Evolutionary conservation across 169 alveolate genomes (phyloP).

Genomic region (Babesia bovis): DNA sequence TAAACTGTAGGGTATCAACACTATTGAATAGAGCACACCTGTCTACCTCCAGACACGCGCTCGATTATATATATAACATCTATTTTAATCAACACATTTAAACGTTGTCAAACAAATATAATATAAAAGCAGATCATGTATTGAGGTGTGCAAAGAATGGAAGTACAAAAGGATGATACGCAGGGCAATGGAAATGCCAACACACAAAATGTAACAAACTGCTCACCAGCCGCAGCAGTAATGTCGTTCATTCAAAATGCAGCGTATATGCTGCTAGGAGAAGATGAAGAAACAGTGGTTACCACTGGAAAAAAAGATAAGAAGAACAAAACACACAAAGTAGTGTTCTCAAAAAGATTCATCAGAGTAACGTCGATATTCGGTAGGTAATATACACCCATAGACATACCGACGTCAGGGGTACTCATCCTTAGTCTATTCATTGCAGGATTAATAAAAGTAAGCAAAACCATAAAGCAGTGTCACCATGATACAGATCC

Average conservation of each 20-base stretch:
- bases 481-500: background rate
- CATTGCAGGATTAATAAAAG: conserved; percentile 14
- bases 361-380: background rate
- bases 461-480: background rate
- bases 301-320: conserved; percentile 2
- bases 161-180: background rate
- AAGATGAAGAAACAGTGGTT: background rate
- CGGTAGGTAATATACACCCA: conserved; percentile 1
- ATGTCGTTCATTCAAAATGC: background rate
- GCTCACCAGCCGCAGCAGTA: background rate
- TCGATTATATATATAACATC: too few species aligned
- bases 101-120: too few species aligned
- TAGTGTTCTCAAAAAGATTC: conserved; percentile 7
- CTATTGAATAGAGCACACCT: background rate
- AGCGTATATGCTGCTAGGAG: background rate
- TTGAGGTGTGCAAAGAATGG: background rate
- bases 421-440: conserved; percentile 9
- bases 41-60: too few species aligned
- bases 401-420: background rate
- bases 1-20: background rate
- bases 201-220: background rate
- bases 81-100: too few species aligned
- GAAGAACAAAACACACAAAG: background rate
- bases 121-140: too few species aligned
- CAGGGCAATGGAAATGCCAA: background rate